A percentile compares a stretch with the other conserved stretches of the same genome.
Evolutionary conservation across 805 yeast species (phyloP).

Genomic region (Ogataea salicorniae): DNA sequence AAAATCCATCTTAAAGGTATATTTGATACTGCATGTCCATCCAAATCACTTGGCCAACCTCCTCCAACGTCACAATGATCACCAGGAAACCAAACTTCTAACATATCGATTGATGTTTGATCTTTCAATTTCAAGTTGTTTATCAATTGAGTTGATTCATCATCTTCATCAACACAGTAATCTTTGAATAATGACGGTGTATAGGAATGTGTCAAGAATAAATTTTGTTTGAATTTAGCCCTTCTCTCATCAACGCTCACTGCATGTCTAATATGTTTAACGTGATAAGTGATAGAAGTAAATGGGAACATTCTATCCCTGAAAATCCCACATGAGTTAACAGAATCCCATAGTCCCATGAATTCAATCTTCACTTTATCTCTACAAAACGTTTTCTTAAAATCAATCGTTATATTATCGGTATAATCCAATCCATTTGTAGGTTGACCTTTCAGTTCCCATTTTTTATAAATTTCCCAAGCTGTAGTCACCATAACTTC

Average conservation of each 20-base stretch:
- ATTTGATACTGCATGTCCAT: conserved; percentile 43
- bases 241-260: conserved; percentile 64
- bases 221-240: conserved; percentile 54
- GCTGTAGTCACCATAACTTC: conserved; percentile 55
- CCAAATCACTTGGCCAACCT: conserved; percentile 48
- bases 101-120: conserved; percentile 27
- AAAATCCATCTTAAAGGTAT: conserved; percentile 59
- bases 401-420: conserved; percentile 45
- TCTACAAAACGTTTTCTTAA: conserved; percentile 47
- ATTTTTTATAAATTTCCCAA: conserved; percentile 55
- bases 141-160: neutral
- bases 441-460: conserved; percentile 61
- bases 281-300: conserved; percentile 44
- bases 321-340: conserved; percentile 59
- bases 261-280: conserved; percentile 61
- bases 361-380: conserved; percentile 42
- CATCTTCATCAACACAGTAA: conserved; percentile 9
- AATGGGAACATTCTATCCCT: conserved; percentile 56
- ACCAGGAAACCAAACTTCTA: conserved; percentile 66
- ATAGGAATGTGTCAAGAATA: conserved; percentile 42
- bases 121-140: neutral
- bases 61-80: conserved; percentile 70
- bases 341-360: conserved; percentile 67
- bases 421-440: conserved; percentile 27
- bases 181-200: conserved; percentile 21